phyloP scores from a whole-genome alignment of 1,284 basidiomycete genomes.

The Peniophora sp. region DNA sequence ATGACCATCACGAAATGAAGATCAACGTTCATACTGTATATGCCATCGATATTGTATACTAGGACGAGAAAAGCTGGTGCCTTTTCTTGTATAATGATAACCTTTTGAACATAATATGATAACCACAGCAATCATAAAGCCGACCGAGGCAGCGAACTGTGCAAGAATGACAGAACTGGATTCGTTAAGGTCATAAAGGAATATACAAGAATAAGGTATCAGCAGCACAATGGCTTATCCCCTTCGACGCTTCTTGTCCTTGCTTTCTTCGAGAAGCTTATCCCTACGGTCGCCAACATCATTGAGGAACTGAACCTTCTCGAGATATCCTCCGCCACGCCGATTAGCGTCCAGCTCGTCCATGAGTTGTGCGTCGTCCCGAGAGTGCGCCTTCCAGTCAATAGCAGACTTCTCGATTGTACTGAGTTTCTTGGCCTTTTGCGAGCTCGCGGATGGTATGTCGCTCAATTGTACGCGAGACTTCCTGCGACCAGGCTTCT shows the following conservation, averaged over 20 bases:
- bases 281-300: slow-evolving; percentile 67
- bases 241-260: slow-evolving; percentile 48
- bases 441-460: slow-evolving; percentile 31
- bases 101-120: too few relatives aligned
- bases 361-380: slow-evolving; percentile 34
- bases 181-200: too few relatives aligned
- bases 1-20: too few relatives aligned
- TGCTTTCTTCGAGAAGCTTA: slow-evolving; percentile 48
- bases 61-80: too few relatives aligned
- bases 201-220: too few relatives aligned
- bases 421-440: slow-evolving; percentile 65
- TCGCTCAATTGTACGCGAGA: slow-evolving; percentile 45
- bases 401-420: slow-evolving; percentile 78
- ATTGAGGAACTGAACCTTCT: slow-evolving; percentile 73
- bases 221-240: slow-evolving; percentile 11
- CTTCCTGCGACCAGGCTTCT: slow-evolving; percentile 55
- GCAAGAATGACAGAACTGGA: too few relatives aligned
- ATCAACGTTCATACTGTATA: too few relatives aligned
- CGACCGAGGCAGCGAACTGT: too few relatives aligned
- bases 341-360: slow-evolving; percentile 70
- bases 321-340: slow-evolving; percentile 69
- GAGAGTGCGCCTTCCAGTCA: slow-evolving; percentile 72
- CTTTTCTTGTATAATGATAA: too few relatives aligned
- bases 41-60: too few relatives aligned
- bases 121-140: too few relatives aligned